Evolutionary conservation across 768 basidiomycete genomes (phyloP).

Genomic region (Filobasidium floriforme): DNA sequence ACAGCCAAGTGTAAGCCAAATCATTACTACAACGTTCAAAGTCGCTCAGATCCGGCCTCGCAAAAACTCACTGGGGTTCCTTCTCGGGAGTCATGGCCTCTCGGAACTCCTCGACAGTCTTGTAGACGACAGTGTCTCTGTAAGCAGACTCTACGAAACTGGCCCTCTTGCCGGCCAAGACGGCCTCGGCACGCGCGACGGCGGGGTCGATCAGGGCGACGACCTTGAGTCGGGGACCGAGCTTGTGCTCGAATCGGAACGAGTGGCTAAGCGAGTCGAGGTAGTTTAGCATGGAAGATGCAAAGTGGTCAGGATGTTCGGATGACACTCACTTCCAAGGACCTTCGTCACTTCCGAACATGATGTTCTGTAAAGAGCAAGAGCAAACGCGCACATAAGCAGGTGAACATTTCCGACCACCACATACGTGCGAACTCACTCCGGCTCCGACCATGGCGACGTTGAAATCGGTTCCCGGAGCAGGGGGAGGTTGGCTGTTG

Average conservation of each 20-base stretch:
- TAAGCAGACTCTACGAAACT: constrained; percentile 92
- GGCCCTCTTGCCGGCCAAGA: constrained; percentile 75
- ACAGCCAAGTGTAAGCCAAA: neutral
- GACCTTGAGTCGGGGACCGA: constrained; percentile 91
- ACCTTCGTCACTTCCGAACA: constrained; percentile 68
- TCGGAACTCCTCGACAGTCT: constrained; percentile 77
- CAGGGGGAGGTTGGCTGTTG: constrained; percentile 43
- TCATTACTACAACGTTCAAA: neutral
- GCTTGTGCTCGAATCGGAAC: constrained; percentile 60
- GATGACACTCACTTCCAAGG: constrained; percentile 42
- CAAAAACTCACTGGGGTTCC: constrained; percentile 52
- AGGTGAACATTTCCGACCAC: no score
- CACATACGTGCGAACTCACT: constrained; percentile 29
- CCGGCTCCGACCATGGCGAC: constrained; percentile 92
- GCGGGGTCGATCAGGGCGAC: constrained; percentile 89
- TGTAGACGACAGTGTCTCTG: constrained; percentile 72
- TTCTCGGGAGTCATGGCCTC: constrained; percentile 56
- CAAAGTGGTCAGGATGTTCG: neutral
- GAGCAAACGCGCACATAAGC: neutral
- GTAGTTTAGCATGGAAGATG: constrained; percentile 37
- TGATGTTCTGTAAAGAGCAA: constrained; percentile 59
- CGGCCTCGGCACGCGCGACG: constrained; percentile 69
- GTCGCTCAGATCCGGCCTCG: no score
- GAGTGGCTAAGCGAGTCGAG: constrained; percentile 45
- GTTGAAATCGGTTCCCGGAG: constrained; percentile 67